Evolutionary conservation across 2,329 filamentous ascomycete species (phyloP).

Genomic region (Passalora sequoiae): DNA sequence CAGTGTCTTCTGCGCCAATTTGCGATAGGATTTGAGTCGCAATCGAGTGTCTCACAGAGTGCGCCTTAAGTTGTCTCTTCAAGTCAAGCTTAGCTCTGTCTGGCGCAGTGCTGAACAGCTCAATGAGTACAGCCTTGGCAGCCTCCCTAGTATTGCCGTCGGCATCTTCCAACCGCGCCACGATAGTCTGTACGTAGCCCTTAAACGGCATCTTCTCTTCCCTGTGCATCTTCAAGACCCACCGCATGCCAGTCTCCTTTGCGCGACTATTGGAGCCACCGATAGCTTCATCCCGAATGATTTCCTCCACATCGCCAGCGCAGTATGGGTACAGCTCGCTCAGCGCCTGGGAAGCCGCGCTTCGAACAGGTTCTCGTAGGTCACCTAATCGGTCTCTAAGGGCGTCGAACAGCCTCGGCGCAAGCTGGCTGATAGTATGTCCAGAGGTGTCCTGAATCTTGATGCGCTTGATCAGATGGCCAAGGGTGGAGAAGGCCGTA

Average conservation of each 20-base stretch:
- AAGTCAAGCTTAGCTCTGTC: constrained; percentile 81
- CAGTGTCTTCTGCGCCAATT: constrained; percentile 50
- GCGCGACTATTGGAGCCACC: constrained; percentile 74
- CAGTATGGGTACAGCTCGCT: constrained; percentile 69
- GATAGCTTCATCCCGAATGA: constrained; percentile 72
- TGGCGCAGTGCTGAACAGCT: constrained; percentile 77
- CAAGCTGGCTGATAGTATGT: constrained; percentile 60
- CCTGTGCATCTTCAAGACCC: constrained; percentile 81
- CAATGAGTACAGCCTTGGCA: constrained; percentile 76
- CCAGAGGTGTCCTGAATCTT: constrained; percentile 76
- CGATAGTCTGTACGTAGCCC: constrained; percentile 72
- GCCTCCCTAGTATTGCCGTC: constrained; percentile 81
- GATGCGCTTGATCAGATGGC: constrained; percentile 79
- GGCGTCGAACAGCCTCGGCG: constrained; percentile 64
- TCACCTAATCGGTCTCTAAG: constrained; percentile 84
- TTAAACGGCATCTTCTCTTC: constrained; percentile 76
- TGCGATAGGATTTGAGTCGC: constrained; percentile 73
- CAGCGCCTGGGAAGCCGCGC: constrained; percentile 68
- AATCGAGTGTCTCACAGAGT: constrained; percentile 82
- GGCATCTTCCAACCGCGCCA: constrained; percentile 83
- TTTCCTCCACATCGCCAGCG: constrained; percentile 69
- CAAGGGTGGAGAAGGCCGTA: constrained; percentile 80
- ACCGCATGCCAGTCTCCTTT: constrained; percentile 79
- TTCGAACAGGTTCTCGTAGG: constrained; percentile 76
- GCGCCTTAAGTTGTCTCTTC: constrained; percentile 76